Evolutionary conservation across 2,329 filamentous ascomycete genomes (phyloP), one percentile per base, ranked within the genome.

Genomic region (Fusarium oxysporum): DNA sequence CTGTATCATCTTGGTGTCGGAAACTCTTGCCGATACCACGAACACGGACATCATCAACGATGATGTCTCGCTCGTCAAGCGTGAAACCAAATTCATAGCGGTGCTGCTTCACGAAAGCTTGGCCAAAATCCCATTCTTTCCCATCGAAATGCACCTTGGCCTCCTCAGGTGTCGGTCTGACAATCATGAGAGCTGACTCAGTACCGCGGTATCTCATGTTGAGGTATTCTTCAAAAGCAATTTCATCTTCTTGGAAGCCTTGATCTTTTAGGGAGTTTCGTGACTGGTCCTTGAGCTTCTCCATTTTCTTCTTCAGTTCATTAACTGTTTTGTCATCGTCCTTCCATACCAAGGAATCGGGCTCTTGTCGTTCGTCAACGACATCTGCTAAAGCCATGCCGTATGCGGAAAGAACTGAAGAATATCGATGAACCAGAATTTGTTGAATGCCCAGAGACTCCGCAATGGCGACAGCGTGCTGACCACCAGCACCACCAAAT

Each of bases 31-130:
- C 95, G 70, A 97, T 97, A 19, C 94, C 94, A 63, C 96, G 88
- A 9, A 95, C 93, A 44, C 95, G 91, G 6, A 97, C 93, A 80
- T 97, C 95, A 71, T 97, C 95, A 12, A 98, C 88, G 50, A 97
- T 95, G 60, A 97, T 93, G 75, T 97, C 94, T 62, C 95, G 88
- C 66, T 97, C 93, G 30, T 89, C 87, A 5, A 98, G 85, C 0
- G 93, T 97, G 78, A 98, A 98, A 1, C 95, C 95, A 78, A 98
- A 98, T 79, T 98, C 95, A 78, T 96, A 95, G 58, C 94, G 91
- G 79, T 98, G 95, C 75, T 97, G 94, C 76, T 91, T 90, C 37
- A 97, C 86, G 77, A 98, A 98, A 0, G 94, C 95, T 73, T 91
- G 89, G 6, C 92, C 94, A 82, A 95, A 98, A 2, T 91, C 92